A percentile compares a stretch with the other conserved stretches of the same genome.
Evolutionary conservation across 2,329 filamentous ascomycete species (phyloP).

Genomic region (Zopfia rhizophila): DNA sequence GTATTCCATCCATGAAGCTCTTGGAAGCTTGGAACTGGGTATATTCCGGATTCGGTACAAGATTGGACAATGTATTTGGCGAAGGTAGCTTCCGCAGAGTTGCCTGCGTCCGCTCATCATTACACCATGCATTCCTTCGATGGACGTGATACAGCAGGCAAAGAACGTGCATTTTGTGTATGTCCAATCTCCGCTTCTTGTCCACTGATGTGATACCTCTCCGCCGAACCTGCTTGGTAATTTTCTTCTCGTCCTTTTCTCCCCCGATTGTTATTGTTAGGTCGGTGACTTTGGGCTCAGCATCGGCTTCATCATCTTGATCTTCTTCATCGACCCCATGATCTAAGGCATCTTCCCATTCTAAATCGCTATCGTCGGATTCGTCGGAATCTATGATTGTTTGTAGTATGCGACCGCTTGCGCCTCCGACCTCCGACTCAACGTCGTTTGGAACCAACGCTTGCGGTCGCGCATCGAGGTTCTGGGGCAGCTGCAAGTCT

Average conservation of each 20-base stretch:
- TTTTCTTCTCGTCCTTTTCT: constrained; percentile 43
- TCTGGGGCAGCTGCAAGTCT: constrained; percentile 13
- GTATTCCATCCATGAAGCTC: constrained; percentile 82
- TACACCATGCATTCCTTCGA: constrained; percentile 88
- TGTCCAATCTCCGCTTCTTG: constrained; percentile 71
- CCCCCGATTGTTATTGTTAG: constrained; percentile 55
- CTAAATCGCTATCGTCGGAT: constrained; percentile 67
- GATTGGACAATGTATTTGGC: constrained; percentile 70
- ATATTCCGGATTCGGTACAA: constrained; percentile 74
- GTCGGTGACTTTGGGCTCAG: constrained; percentile 49
- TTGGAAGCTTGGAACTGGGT: constrained; percentile 81
- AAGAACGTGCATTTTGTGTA: constrained; percentile 88
- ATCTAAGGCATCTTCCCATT: constrained; percentile 67
- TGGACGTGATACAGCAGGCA: constrained; percentile 83
- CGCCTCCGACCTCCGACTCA: constrained; percentile 20
- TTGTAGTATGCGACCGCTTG: constrained; percentile 47
- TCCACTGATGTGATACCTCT: constrained; percentile 67
- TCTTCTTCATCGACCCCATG: constrained; percentile 38
- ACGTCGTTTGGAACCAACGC: constrained; percentile 5
- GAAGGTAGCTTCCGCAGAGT: constrained; percentile 65
- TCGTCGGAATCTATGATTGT: constrained; percentile 60
- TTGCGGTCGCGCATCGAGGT: constrained; percentile 9
- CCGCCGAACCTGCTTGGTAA: constrained; percentile 51
- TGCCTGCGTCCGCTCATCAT: constrained; percentile 75
- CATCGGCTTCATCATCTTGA: constrained; percentile 31